These are phyloP conservation scores for Amaranthus tricolor DNA, from an alignment of 179 eudicot species.

Conservation along the genomic window DNA sequence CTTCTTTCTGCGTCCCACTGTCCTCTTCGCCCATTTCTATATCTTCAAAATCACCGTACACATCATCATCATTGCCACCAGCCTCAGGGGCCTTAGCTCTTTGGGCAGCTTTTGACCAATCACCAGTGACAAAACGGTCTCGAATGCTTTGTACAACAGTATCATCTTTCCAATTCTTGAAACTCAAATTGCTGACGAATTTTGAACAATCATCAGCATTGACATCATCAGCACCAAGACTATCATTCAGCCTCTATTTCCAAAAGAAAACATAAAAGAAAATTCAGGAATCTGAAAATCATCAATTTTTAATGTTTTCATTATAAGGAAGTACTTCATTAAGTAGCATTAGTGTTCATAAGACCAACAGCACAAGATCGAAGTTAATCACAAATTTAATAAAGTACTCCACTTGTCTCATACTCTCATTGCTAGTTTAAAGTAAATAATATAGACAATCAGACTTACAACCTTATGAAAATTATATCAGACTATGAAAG, in stretches of 20 bases:
- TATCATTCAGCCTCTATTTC: conserved; percentile 43
- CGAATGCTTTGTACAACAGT: conserved; percentile 54
- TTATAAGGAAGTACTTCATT: too few relatives aligned
- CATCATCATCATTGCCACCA: conserved; percentile 38
- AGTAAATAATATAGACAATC: background rate
- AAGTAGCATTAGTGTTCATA: too few relatives aligned
- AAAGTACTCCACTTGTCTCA: background rate
- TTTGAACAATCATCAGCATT: conserved; percentile 76
- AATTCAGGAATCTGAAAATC: background rate
- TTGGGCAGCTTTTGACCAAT: conserved; percentile 82
- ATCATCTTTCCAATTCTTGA: conserved; percentile 56
- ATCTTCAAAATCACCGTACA: conserved; percentile 85
- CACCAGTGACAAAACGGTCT: conserved; percentile 90
- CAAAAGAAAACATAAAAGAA: conserved; percentile 13
- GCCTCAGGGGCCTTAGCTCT: conserved; percentile 48
- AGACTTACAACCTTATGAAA: background rate
- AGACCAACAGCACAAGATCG: background rate
- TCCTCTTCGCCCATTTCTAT: conserved; percentile 72
- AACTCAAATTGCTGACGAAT: conserved; percentile 29
- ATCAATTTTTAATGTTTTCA: too few relatives aligned
- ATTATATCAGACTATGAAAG: background rate
- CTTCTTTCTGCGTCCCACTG: conserved; percentile 32
- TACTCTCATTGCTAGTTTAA: background rate
- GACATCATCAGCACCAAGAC: conserved; percentile 35
- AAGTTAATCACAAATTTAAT: background rate